Evolutionary conservation across 768 basidiomycete species (phyloP).

Genomic region (Serendipita sp.): DNA sequence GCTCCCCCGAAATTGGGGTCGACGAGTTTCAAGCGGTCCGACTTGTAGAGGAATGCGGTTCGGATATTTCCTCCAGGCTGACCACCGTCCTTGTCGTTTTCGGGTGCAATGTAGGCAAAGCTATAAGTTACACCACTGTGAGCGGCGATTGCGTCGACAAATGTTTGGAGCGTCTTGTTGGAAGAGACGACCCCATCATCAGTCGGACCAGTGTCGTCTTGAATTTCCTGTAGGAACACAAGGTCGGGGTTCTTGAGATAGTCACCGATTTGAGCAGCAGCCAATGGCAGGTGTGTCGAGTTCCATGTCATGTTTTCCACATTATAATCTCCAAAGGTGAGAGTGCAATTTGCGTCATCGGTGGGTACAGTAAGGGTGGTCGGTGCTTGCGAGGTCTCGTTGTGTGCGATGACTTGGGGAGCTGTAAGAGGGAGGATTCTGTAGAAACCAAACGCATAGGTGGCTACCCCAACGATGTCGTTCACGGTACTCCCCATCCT

Average conservation of each 20-base stretch:
- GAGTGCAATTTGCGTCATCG: conserved; percentile 21
- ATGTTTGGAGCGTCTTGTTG: conserved; percentile 33
- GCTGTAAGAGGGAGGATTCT: conserved; percentile 42
- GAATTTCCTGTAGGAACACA: conserved; percentile 47
- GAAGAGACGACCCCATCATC: conserved; percentile 17
- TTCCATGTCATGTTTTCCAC: conserved; percentile 17
- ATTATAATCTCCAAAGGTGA: conserved; percentile 48
- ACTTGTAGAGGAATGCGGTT: conserved; percentile 34
- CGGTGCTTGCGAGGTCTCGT: conserved; percentile 21
- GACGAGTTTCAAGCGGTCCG: conserved; percentile 10
- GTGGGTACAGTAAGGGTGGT: conserved; percentile 22
- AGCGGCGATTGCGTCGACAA: conserved; percentile 32
- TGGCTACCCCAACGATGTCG: conserved; percentile 39
- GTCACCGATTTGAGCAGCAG: conserved; percentile 36
- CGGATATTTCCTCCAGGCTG: conserved; percentile 48
- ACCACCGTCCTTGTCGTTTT: conserved; percentile 41
- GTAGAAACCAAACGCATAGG: conserved; percentile 36
- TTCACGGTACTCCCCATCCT: conserved; percentile 30
- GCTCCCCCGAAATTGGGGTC: conserved; percentile 33
- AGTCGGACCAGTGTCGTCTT: conserved; percentile 18
- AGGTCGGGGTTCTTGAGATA: conserved; percentile 37
- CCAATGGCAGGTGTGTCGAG: conserved; percentile 24
- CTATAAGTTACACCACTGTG: conserved; percentile 26
- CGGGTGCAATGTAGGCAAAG: conserved; percentile 34
- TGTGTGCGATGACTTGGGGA: conserved; percentile 27